Base-by-base conservation (phyloP, 1,284 basidiomycete genomes). In the Trichosporon sp. region DNA sequence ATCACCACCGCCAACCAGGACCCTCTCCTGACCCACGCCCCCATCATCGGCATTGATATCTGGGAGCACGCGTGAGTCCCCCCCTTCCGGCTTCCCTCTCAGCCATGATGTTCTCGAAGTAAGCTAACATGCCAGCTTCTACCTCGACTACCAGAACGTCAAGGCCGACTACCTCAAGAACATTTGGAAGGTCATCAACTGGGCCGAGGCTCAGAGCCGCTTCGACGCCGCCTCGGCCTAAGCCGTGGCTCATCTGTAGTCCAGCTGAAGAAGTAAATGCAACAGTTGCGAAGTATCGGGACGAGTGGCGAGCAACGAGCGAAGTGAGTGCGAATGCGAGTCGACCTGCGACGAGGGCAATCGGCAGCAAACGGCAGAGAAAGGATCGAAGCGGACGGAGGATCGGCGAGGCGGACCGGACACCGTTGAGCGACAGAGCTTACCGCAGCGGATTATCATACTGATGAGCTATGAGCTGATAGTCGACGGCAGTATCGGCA, bases 1-100 rank as follows among this genome's bases (percentile, higher is more conserved):
- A 89, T 91, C 70, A 96, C 95, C 51, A 98, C 96, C 35, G 86
- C 94, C 46, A 98, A 99, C 87, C 97, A 99, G 87, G 97, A 99
- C 84, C 97, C 97, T 67, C 87, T 98, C 68, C 88, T 97, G 68
- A 90, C 89, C 2, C 93, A 96, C 85, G 87, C 89, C 43, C 95
- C 96, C 48, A 90, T 99, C 81, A 90, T 99, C 80, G 97, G 96
- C 72, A 91, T 98, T 76, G 97, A 99, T 85, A 92, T 98, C 80
- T 98, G 97, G 96, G 82, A 84, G 78, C 80, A 83, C 76, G 80
- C 83, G 78, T 79, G 66, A 77, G 77, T 74, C 12, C 31, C 19
- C 4, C 35, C 26, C 26, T 26, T 26, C 26, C 26, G 26, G 26
- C 26, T 26, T 26, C 26, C 26, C 26, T 26, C 26, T 26, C 26